These are phyloP conservation scores for Penicillium decumbens DNA, from an alignment of 2,329 filamentous ascomycete species.

Conservation along the genomic window DNA sequence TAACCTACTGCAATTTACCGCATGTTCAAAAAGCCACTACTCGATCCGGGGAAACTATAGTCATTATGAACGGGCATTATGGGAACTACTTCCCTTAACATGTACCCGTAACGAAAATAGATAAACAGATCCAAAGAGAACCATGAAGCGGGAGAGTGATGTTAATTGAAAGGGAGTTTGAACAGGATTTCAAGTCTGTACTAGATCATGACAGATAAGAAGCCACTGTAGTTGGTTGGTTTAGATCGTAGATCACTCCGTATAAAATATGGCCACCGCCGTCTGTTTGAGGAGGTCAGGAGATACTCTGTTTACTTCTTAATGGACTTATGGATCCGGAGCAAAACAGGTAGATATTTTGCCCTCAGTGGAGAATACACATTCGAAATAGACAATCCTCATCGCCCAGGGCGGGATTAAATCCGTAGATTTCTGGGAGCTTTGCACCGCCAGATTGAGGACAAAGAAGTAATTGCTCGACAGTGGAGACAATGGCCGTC, in stretches of 20 bases:
- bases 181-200: neutral
- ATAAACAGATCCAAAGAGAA: too few species aligned
- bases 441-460: constrained; percentile 28
- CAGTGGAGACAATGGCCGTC: constrained; percentile 23
- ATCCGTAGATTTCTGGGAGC: constrained; percentile 13
- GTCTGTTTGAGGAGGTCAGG: constrained; percentile 8
- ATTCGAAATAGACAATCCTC: too few species aligned
- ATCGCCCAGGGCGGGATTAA: constrained; percentile 19
- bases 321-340: constrained; percentile 23
- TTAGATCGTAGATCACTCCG: constrained; percentile 39
- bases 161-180: too few species aligned
- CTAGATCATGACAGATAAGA: constrained; percentile 41
- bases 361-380: too few species aligned
- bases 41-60: too few species aligned
- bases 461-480: constrained; percentile 28
- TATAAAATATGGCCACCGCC: constrained; percentile 32
- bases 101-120: too few species aligned
- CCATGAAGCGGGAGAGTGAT: too few species aligned
- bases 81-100: too few species aligned
- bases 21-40: too few species aligned
- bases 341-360: constrained; percentile 37
- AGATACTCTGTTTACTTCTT: neutral
- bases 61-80: too few species aligned
- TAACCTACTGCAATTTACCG: too few species aligned
- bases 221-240: constrained; percentile 48